Conservation (phyloP, 805 yeast species). For the Candida railenensis region DNA sequence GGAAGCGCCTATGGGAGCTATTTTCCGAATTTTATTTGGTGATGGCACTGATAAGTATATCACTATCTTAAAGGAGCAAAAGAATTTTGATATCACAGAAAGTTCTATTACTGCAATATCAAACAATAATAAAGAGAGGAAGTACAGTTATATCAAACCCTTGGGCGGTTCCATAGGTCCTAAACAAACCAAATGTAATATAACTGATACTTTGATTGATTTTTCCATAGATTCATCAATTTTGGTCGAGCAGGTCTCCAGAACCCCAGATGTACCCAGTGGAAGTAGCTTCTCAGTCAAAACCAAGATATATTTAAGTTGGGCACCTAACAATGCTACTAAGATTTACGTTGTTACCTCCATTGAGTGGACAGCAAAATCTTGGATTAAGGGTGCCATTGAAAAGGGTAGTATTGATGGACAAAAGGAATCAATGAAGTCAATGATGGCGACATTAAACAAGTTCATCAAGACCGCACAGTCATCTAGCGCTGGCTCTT, state of each 20-base stretch:
- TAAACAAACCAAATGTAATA: constrained; percentile 66
- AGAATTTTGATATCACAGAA: constrained; percentile 58
- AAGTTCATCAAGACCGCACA: constrained; percentile 27
- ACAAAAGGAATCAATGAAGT: constrained; percentile 58
- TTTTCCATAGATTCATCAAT: constrained; percentile 48
- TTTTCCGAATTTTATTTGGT: constrained; percentile 62
- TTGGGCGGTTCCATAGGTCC: constrained; percentile 72
- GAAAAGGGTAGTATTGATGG: constrained; percentile 76
- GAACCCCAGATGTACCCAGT: constrained; percentile 82
- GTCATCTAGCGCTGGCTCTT: constrained; percentile 9
- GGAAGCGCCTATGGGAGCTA: constrained; percentile 64
- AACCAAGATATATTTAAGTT: constrained; percentile 56
- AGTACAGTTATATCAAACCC: constrained; percentile 62
- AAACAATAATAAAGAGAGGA: constrained; percentile 38
- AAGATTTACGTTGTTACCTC: constrained; percentile 50
- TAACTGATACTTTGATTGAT: constrained; percentile 57
- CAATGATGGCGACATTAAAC: constrained; percentile 47
- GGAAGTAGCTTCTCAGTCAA: constrained; percentile 65
- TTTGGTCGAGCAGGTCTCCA: constrained; percentile 55
- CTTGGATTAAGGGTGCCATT: constrained; percentile 76
- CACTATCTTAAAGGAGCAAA: constrained; percentile 53
- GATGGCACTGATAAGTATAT: constrained; percentile 47
- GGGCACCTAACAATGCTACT: constrained; percentile 62
- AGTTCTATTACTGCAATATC: constrained; percentile 31
- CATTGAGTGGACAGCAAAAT: constrained; percentile 71